Conservation (phyloP, 2,329 filamentous ascomycete species). For the Verticillium zaregamsianum region DNA sequence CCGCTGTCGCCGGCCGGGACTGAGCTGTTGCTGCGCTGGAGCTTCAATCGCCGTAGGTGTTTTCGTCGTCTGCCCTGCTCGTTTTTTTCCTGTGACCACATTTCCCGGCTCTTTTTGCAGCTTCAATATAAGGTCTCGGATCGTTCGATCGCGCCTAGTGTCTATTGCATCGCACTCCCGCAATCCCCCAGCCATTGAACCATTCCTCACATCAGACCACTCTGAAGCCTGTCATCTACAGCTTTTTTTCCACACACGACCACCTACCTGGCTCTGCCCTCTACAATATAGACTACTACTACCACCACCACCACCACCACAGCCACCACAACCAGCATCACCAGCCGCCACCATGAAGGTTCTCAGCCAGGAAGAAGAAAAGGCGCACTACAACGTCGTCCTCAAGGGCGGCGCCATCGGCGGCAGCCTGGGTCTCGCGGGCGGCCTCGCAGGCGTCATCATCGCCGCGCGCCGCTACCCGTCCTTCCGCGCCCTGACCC, state of each 20-base stretch:
- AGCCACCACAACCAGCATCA: background rate
- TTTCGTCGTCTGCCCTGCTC: background rate
- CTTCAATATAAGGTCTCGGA: background rate
- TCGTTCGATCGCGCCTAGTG: background rate
- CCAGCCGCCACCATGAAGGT: conserved; percentile 74
- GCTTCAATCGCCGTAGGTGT: background rate
- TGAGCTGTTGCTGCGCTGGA: background rate
- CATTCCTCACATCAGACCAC: no score
- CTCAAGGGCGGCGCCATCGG: conserved; percentile 76
- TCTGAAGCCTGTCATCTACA: no score
- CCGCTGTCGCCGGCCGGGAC: background rate
- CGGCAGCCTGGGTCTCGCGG: conserved; percentile 60
- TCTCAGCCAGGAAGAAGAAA: conserved; percentile 89
- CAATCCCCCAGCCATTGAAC: background rate
- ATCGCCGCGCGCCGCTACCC: conserved; percentile 67
- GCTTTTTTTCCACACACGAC: no score
- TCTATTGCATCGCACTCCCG: background rate
- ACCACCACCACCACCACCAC: no score
- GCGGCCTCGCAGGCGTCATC: conserved; percentile 66
- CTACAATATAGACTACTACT: no score
- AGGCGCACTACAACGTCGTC: conserved; percentile 76
- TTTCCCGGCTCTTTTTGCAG: background rate
- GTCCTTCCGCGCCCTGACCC: conserved; percentile 73
- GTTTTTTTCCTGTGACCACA: background rate
- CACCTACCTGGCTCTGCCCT: no score